phyloP scores from a whole-genome alignment of 208 protist species.

The Wallacemonas collosoma region DNA sequence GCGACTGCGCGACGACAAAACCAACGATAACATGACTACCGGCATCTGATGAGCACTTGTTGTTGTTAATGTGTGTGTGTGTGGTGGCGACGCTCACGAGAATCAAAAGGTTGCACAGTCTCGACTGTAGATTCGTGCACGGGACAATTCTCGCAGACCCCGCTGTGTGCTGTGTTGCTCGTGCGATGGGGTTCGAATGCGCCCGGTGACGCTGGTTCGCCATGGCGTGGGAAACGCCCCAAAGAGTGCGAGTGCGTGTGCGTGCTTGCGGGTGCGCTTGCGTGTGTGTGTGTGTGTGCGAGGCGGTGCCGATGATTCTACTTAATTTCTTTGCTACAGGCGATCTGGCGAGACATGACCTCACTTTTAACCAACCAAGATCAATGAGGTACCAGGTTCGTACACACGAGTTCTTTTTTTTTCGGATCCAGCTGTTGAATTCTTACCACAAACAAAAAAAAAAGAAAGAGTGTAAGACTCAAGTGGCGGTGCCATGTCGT shows the following conservation, averaged over 20 bases:
- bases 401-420: slow-evolving; percentile 11
- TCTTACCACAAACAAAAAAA: too few species aligned
- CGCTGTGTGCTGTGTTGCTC: neutral
- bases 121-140: too few species aligned
- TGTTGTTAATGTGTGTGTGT: too few species aligned
- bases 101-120: too few species aligned
- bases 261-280: neutral
- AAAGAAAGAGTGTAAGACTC: too few species aligned
- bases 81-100: too few species aligned
- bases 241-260: neutral
- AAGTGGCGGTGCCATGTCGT: too few species aligned
- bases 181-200: neutral
- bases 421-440: neutral
- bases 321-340: neutral
- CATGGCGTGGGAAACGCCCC: neutral
- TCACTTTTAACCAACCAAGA: neutral
- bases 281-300: slow-evolving; percentile 17
- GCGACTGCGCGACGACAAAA: too few species aligned
- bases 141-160: too few species aligned
- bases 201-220: neutral
- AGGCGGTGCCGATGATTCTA: slow-evolving; percentile 32
- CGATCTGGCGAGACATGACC: neutral
- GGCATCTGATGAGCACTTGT: too few species aligned
- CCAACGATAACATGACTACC: too few species aligned
- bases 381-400: neutral